Percentiles rank a stretch among this genome's conserved stretches.
phyloP scores from a whole-genome alignment of 2,329 filamentous ascomycete species.

The Neofusicoccum parvum region DNA sequence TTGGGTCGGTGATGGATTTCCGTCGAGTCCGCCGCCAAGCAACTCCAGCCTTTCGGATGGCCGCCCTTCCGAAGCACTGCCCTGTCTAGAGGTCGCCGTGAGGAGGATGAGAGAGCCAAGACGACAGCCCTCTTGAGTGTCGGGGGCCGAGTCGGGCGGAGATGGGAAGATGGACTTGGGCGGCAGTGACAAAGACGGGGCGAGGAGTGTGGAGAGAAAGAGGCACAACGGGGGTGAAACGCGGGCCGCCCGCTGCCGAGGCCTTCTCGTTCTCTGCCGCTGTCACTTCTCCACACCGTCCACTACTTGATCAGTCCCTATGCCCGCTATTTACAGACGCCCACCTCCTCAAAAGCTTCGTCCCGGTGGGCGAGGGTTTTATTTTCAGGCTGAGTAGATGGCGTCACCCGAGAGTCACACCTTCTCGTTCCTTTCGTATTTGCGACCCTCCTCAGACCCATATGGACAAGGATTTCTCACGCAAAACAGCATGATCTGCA shows the following conservation, averaged over 20 bases:
- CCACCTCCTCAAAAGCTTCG: not conserved
- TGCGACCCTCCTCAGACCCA: not conserved
- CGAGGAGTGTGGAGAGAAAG: not conserved
- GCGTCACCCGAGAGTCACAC: slow-evolving; percentile 10
- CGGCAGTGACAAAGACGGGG: not conserved
- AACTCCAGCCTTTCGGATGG: not conserved
- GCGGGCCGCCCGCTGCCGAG: not conserved
- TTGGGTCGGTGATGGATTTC: not conserved
- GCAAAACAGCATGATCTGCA: slow-evolving; percentile 5
- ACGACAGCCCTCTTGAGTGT: not conserved
- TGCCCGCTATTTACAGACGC: too few relatives aligned
- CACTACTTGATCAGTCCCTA: too few relatives aligned
- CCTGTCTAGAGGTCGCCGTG: not conserved
- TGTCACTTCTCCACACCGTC: too few relatives aligned
- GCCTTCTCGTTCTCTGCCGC: too few relatives aligned
- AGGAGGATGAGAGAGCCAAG: not conserved
- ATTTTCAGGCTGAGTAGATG: not conserved
- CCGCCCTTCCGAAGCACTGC: not conserved
- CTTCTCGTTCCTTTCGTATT: slow-evolving; percentile 16
- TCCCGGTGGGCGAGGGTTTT: not conserved
- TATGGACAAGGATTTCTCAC: slow-evolving; percentile 1
- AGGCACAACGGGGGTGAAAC: not conserved
- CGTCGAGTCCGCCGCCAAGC: not conserved
- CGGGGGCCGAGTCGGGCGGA: not conserved
- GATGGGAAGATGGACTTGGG: not conserved